phyloP scores from a whole-genome alignment of 1,284 basidiomycete species.

The Cryptococcus sp. region DNA sequence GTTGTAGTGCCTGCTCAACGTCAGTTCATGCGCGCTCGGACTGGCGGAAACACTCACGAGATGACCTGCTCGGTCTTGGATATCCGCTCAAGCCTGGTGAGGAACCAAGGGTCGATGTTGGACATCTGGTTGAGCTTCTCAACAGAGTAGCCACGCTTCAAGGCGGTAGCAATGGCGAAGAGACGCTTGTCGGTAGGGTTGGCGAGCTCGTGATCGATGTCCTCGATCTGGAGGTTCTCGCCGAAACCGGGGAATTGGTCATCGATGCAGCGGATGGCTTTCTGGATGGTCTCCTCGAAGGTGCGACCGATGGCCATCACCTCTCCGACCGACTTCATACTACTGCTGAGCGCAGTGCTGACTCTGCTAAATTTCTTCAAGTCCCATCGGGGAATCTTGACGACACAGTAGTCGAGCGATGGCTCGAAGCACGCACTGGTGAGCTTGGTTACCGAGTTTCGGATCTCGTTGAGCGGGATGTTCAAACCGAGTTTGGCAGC shows the following conservation, averaged over 20 bases:
- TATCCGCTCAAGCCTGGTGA: slow-evolving; percentile 82
- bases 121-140: slow-evolving; percentile 97
- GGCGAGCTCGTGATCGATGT: slow-evolving; percentile 75
- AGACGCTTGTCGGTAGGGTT: slow-evolving; percentile 77
- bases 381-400: slow-evolving; percentile 99
- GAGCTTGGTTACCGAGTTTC: slow-evolving; percentile 94
- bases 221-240: slow-evolving; percentile 66
- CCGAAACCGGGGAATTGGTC: slow-evolving; percentile 92
- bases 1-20: slow-evolving; percentile 61
- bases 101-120: slow-evolving; percentile 98
- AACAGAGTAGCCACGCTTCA: slow-evolving; percentile 89
- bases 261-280: slow-evolving; percentile 95
- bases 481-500: slow-evolving; percentile 96
- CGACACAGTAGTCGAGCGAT: slow-evolving; percentile 93
- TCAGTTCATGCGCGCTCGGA: background rate
- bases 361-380: slow-evolving; percentile 96
- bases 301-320: slow-evolving; percentile 99
- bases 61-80: slow-evolving; percentile 75
- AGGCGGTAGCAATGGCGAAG: slow-evolving; percentile 95
- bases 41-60: slow-evolving; percentile 59
- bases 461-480: slow-evolving; percentile 96
- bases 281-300: slow-evolving; percentile 98
- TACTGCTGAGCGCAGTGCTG: slow-evolving; percentile 80
- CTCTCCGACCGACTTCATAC: slow-evolving; percentile 99
- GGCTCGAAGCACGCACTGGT: slow-evolving; percentile 98